These are phyloP conservation scores for Fusarium sulawesiense DNA, from an alignment of 2,329 filamentous ascomycete genomes.

Conservation along the genomic window DNA sequence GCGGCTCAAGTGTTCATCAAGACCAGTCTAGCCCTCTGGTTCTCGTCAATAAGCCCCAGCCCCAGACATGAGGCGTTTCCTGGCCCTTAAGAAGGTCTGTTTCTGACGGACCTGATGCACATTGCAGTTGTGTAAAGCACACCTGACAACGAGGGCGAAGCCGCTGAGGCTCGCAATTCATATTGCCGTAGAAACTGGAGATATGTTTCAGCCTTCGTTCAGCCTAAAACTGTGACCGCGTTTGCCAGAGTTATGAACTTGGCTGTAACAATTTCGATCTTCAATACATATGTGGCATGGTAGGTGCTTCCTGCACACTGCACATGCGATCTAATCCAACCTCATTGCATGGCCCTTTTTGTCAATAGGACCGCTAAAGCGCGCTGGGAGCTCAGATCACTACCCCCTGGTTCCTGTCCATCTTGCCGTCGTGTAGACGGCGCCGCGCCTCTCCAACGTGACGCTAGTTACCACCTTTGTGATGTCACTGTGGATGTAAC, in stretches of 20 bases:
- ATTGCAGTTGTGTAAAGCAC: constrained; percentile 14
- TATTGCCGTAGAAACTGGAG: constrained; percentile 24
- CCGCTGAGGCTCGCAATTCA: constrained; percentile 21
- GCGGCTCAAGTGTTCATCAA: constrained; percentile 26
- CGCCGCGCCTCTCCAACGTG: constrained; percentile 24
- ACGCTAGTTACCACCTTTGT: constrained; percentile 22
- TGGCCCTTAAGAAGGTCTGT: constrained; percentile 15
- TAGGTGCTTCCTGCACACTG: constrained; percentile 1
- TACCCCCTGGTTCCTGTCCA: constrained; percentile 26
- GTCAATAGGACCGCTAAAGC: constrained; percentile 7
- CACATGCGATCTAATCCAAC: constrained; percentile 5
- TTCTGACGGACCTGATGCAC: constrained; percentile 15
- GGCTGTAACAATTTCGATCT: constrained; percentile 21
- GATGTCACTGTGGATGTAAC: constrained; percentile 42
- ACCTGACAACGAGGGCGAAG: constrained; percentile 25
- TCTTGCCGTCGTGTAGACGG: constrained; percentile 21
- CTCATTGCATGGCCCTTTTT: constrained; percentile 29
- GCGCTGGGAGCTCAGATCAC: constrained; percentile 2
- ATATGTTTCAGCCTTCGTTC: constrained; percentile 35
- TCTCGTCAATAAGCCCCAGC: constrained; percentile 8
- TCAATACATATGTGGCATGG: background rate
- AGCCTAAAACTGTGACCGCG: background rate
- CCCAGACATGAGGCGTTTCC: constrained; percentile 27
- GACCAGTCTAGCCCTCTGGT: constrained; percentile 27
- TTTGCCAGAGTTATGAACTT: background rate